Evolutionary conservation across 2,329 filamentous ascomycete genomes (phyloP), one percentile per base, ranked within the genome.

Genomic region (Stachybotrys chartarum): DNA sequence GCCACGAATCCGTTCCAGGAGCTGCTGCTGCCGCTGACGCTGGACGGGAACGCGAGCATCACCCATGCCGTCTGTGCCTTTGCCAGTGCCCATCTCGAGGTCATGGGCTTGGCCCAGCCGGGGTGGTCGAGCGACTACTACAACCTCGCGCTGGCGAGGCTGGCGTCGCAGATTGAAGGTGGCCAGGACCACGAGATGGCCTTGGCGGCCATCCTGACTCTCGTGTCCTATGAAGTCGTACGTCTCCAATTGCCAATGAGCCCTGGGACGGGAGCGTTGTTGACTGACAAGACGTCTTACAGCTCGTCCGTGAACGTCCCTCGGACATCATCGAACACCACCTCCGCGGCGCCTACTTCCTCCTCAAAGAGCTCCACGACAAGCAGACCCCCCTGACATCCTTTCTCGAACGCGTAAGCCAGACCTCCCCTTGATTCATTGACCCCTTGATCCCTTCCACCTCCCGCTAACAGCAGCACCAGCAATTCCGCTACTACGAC

Each of bases 401-500:
- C 16, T 42, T 42, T 17, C 32, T 52, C 3, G 50, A 52, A 44
- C 17, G 17, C n/a, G 50, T 52, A 52, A 11, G 50, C 35, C 14
- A 3, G 8, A 18, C 12, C 35, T n/a, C 45, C 45, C 7, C 35
- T 2, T 12, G 6, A n/a, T n/a, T n/a, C n/a, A n/a, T n/a, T n/a
- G n/a, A n/a, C n/a, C n/a, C n/a, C n/a, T n/a, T n/a, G n/a, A n/a
- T n/a, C n/a, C n/a, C n/a, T n/a, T 47, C 18, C 45, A 17, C 10
- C 18, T 17, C 45, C 7, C 45, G 7, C 45, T 17, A n/a, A n/a
- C 18, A 47, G 7, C 16, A 8, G 18, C 11, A 11, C 5, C 31
- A 52, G 50, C 50, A 52, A 52, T 52, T 52, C 50, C 50, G 50
- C 7, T 52, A 24, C 50, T 52, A 52, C 35, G 32, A 52, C 35